These are phyloP conservation scores for Vicia villosa DNA, from an alignment of 306 rosid genomes.

Conservation along the genomic window DNA sequence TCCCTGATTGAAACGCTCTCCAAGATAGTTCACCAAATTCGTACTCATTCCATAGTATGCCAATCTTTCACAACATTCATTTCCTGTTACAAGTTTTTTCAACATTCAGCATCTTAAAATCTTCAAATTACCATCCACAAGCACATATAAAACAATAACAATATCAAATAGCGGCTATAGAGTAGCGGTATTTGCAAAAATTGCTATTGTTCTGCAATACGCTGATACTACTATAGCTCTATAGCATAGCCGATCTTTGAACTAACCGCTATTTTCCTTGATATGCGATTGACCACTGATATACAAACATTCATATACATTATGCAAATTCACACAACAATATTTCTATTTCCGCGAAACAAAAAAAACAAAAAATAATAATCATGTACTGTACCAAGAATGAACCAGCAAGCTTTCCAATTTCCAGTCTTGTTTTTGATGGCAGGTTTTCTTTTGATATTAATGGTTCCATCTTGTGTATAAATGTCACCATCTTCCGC, in stretches of 20 bases:
- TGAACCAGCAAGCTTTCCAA: conserved; percentile 79
- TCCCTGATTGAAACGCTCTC: conserved; percentile 58
- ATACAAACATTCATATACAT: neutral
- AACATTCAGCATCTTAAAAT: conserved; percentile 23
- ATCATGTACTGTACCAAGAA: conserved; percentile 73
- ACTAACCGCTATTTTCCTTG: neutral
- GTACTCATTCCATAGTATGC: conserved; percentile 93
- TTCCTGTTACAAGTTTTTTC: conserved; percentile 50
- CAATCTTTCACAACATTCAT: conserved; percentile 86
- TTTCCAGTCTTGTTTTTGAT: conserved; percentile 73
- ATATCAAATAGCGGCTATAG: neutral
- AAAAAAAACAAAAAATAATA: neutral
- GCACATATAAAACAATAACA: neutral
- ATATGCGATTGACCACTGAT: neutral
- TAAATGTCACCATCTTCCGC: conserved; percentile 56
- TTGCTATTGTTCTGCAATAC: neutral
- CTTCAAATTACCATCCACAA: neutral
- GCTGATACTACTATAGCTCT: neutral
- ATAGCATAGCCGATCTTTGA: neutral
- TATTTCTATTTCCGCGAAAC: neutral
- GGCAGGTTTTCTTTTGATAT: conserved; percentile 60
- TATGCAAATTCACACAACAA: neutral
- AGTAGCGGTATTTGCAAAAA: neutral
- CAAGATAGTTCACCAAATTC: conserved; percentile 84
- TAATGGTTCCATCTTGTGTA: conserved; percentile 71